phyloP scores from a whole-genome alignment of 805 yeast genomes.

The Ogataea parapolymorpha region DNA sequence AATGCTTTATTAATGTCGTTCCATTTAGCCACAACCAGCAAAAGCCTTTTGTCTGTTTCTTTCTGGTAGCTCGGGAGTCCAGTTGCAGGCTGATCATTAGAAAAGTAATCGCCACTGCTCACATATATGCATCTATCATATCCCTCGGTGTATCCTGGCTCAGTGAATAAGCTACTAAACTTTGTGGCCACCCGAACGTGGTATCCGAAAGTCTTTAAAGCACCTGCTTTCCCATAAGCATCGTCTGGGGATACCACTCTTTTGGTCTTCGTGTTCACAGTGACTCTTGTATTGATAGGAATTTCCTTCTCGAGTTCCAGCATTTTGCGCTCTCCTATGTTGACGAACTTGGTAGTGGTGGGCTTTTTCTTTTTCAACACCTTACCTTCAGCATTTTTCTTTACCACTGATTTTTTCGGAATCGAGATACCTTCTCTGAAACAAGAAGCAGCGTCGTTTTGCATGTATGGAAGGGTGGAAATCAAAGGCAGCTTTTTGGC shows the following conservation, averaged over 20 bases:
- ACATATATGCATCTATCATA: conserved; percentile 66
- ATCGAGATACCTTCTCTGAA: conserved; percentile 66
- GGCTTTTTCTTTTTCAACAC: conserved; percentile 47
- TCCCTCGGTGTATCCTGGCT: conserved; percentile 61
- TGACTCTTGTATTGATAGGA: conserved; percentile 77
- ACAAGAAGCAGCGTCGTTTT: conserved; percentile 33
- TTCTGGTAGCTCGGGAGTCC: conserved; percentile 1
- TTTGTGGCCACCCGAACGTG: conserved; percentile 63
- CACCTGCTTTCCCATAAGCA: conserved; percentile 66
- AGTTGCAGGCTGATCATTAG: conserved; percentile 25
- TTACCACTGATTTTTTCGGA: conserved; percentile 38
- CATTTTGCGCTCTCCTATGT: conserved; percentile 62
- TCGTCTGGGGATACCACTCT: conserved; percentile 66
- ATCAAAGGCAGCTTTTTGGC: conserved; percentile 72
- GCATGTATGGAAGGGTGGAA: conserved; percentile 73
- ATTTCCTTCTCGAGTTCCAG: conserved; percentile 61
- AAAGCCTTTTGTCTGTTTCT: conserved; percentile 23
- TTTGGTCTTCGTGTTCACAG: conserved; percentile 62
- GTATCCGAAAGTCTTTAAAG: conserved; percentile 65
- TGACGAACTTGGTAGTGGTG: conserved; percentile 66
- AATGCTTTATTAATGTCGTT: conserved; percentile 54
- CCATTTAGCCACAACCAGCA: conserved; percentile 66
- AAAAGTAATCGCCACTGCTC: conserved; percentile 63
- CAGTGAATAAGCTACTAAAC: conserved; percentile 67
- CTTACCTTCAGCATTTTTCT: conserved; percentile 34